Conservation (phyloP, 306 rosid genomes). For the Corylus avellana region DNA sequence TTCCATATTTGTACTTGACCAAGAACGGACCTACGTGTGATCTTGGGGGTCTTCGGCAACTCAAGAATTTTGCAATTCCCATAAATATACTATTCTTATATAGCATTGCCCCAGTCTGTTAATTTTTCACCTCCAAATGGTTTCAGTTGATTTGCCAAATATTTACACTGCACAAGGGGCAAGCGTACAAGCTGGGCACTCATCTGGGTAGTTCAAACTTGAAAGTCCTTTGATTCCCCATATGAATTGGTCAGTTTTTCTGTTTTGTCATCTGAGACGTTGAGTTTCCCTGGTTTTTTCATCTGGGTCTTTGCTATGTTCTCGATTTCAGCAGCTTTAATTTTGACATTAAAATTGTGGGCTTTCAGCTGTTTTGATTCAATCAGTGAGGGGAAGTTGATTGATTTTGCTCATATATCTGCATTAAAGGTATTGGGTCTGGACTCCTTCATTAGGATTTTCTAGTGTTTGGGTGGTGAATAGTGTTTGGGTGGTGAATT, state of each 20-base stretch:
- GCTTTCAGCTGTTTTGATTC: conserved; percentile 17
- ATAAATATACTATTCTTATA: too few relatives aligned
- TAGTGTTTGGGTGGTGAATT: not conserved
- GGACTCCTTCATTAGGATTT: conserved; percentile 16
- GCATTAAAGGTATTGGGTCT: conserved; percentile 2
- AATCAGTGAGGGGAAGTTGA: not conserved
- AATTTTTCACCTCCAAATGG: too few relatives aligned
- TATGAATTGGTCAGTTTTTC: conserved; percentile 29
- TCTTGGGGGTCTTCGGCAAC: too few relatives aligned
- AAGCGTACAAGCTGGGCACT: conserved; percentile 24
- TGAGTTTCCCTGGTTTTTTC: conserved; percentile 26
- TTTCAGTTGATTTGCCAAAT: too few relatives aligned
- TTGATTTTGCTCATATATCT: not conserved
- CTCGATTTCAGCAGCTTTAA: not conserved
- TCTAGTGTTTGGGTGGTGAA: not conserved
- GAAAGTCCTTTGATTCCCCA: conserved; percentile 32
- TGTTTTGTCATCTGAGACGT: conserved; percentile 9
- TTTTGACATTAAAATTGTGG: conserved; percentile 16
- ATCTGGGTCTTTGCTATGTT: conserved; percentile 19
- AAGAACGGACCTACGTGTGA: too few relatives aligned
- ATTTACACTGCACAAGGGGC: not conserved
- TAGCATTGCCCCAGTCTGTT: too few relatives aligned
- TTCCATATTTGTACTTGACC: too few relatives aligned
- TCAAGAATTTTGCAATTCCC: too few relatives aligned
- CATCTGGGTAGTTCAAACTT: conserved; percentile 20